Base-by-base conservation (phyloP, 2,329 filamentous ascomycete genomes). In the Cordyceps cicadae region DNA sequence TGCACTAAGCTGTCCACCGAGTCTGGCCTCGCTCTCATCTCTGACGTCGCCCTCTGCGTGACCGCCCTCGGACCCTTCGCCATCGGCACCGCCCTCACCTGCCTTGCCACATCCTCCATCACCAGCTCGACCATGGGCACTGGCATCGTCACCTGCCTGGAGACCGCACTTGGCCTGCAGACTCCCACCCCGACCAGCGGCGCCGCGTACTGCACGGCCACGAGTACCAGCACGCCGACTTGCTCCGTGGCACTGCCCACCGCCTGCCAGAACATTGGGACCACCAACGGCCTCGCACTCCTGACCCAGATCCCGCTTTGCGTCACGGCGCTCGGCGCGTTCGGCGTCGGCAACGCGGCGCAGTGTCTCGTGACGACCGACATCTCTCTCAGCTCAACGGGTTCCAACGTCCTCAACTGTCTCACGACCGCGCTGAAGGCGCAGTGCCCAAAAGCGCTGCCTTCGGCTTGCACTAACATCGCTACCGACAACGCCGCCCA, bases 51-150 rank as follows among this genome's bases (percentile, higher is more conserved):
- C 9, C 21, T 53, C 19, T 64, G 63, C 34, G 51, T 51, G 17
- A n/a, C 54, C 3, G 61, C 61, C 2, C 54, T 64, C 11, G 63
- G 63, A 1, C 63, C 63, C 5, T 61, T 57, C 15, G 63, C 59
- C 43, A 46, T 59, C 12, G 63, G 63, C 5, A 34, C 59, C 1
- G 54, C 59, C 6, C 29, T 58, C 15, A 59, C 54, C 17, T 64
- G 63, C 19, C 41, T 64, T 11, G 15, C 50, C 15, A 54, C 50
- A 7, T 17, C 29, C 45, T n/a, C n/a, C 17, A 45, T 46, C 19
- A 57, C 49, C 46, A 19, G 17, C n/a, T 50, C 37, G n/a, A 45
- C 32, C 11, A 41, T 19, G 3, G 54, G 54, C 11, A 15, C 15
- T 6, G 60, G 39, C 12, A 54, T 48, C 24, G 7, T 53, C 6